Evolutionary conservation across 805 yeast species (phyloP), one percentile per base, ranked within the genome.

Genomic region (Candida odintsovae): DNA sequence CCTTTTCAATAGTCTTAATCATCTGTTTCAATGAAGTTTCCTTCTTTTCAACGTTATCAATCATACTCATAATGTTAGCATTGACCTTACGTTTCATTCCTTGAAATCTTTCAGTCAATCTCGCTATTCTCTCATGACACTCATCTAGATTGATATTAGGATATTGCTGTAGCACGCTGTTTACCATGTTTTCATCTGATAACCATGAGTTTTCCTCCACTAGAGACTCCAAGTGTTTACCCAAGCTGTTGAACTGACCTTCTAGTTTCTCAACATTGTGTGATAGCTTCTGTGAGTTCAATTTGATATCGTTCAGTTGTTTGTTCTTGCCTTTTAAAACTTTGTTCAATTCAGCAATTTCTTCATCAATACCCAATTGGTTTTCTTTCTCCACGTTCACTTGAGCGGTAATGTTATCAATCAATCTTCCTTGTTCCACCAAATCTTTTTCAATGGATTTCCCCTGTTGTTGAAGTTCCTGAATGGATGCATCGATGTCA

Each of bases 41-140:
- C 61, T 89, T 88, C 72, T 85, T 89, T 62, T 90, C 96, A 23
- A 88, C 95, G 54, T 82, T 88, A 58, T 90, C 97, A 51, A 89
- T 87, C 86, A 86, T 86, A 57, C 82, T 82, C 95, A 86, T 86
- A 51, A 89, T 88, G 58, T 90, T 86, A 3, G 84, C 75, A 56
- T 90, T 89, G 16, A 90, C 95, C 52, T 83, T 87, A 46, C 89
- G 75, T 66, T 78, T 84, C 86, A 92, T 80, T 5, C 77, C 78
- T 45, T 78, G 75, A 57, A 81, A 79, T 50, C 80, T 74, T 28
- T 76, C 84, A 18, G 74, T 69, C 52, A 88, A 73, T 41, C 76
- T 73, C 12, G 66, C 66, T 37, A 82, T 75, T 51, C 83, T 77
- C 20, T 73, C 76, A 51, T 80, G 77, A 54, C 83, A 76, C 49